phyloP scores from a whole-genome alignment of 2,329 filamentous ascomycete species.

The Aspergillus fumigatiaffinis region DNA sequence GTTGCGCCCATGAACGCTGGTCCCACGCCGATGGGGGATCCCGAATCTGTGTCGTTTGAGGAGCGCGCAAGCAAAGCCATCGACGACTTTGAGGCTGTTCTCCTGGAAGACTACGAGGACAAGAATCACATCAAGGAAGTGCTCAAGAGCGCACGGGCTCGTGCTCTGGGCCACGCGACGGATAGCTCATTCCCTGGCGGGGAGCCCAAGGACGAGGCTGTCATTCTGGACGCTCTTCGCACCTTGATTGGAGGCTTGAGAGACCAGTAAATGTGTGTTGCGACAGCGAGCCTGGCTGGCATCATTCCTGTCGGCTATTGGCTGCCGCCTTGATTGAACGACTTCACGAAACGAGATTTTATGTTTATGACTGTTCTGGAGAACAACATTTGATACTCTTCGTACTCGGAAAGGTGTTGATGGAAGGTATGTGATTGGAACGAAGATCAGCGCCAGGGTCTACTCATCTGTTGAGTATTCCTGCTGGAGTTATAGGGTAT shows the following conservation, averaged over 20 bases:
- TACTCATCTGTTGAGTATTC: neutral
- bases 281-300: neutral
- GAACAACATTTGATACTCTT: constrained; percentile 4
- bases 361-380: constrained; percentile 9
- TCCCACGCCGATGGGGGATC: constrained; percentile 16
- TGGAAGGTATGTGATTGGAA: constrained; percentile 1
- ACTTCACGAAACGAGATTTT: constrained; percentile 14
- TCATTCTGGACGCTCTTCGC: constrained; percentile 39
- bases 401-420: constrained; percentile 10
- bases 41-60: constrained; percentile 35
- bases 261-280: constrained; percentile 22
- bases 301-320: neutral
- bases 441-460: neutral
- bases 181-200: constrained; percentile 43
- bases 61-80: constrained; percentile 42
- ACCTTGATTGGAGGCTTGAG: constrained; percentile 39
- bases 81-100: constrained; percentile 42
- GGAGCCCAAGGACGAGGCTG: constrained; percentile 42
- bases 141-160: constrained; percentile 40
- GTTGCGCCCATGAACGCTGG: constrained; percentile 18
- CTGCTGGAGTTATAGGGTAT: neutral
- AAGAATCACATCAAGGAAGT: constrained; percentile 45
- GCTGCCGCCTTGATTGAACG: constrained; percentile 6
- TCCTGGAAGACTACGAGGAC: constrained; percentile 44
- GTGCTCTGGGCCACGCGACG: constrained; percentile 36